Base-by-base conservation (phyloP, 495 filamentous ascomycete genomes). In the Tuber umbilicatum region DNA sequence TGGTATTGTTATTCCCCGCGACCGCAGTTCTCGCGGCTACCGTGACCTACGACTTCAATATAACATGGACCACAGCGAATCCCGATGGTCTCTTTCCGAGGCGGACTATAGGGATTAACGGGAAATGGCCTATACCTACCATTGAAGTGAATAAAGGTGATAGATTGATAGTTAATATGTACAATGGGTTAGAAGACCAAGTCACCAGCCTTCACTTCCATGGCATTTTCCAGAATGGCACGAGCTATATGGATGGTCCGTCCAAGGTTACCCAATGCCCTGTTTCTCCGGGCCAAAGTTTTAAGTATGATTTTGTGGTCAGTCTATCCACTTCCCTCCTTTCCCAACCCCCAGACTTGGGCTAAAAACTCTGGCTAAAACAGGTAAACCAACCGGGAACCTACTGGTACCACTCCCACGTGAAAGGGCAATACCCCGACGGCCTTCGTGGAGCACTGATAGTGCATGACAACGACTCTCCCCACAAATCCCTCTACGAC, bases 341-440 rank as follows among this genome's bases (percentile, higher is more conserved):
- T 31, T 45, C 16, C 10, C 38, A 39, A 60, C n/a, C 14, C 17
- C 12, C 45, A 41, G 5, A 41, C 16, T 47, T 73, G n/a, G 73
- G 42, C 76, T 83, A 27, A 82, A 60, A 31, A 75, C 79, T 70
- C 72, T 21, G 27, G 27, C n/a, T 27, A 2, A 14, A 70, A 9
- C 81, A 92, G 83, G 80, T 88, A 31, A 84, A 91, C 74, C 90
- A 93, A 81, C 88, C 88, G 17, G 92, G 92, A 41, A 92, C 91
- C 0, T 94, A 92, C 83, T 94, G 92, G 92, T 94, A 94, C 79
- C 92, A 94, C 81, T 92, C 89, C 19, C 92, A 94, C 79, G 86
- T 86, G 27, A 84, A 85, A 67, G 87, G 85, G 9, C 91, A 92
- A 81, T 93, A 93, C 71, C 90, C 92, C 2, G 92, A 95, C 81